These are phyloP conservation scores for Prototheca wickerhamii DNA, from an alignment of 163 green algal species.

Conservation along the genomic window DNA sequence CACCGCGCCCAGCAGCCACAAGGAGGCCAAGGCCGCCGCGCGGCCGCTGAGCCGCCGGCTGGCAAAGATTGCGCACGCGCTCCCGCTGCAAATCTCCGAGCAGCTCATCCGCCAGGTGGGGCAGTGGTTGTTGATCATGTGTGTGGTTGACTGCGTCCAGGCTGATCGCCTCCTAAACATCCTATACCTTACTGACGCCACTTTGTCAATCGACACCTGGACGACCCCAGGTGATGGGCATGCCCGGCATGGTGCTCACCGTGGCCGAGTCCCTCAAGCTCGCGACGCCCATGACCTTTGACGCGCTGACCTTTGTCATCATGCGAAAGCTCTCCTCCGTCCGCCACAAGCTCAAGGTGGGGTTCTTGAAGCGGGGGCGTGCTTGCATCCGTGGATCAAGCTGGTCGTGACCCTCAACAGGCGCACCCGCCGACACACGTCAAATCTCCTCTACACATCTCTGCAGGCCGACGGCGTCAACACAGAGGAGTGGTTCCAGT, in stretches of 20 bases:
- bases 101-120: conserved; percentile 55
- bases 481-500: conserved; percentile 71
- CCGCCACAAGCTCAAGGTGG: conserved; percentile 20
- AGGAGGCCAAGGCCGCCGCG: conserved; percentile 43
- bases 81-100: conserved; percentile 54
- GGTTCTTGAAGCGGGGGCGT: background rate
- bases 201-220: background rate
- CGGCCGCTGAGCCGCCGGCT: conserved; percentile 53
- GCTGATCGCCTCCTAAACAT: background rate
- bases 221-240: conserved; percentile 32
- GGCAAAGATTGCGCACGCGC: conserved; percentile 58
- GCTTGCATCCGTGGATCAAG: background rate
- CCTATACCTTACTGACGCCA: background rate
- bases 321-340: conserved; percentile 24
- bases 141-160: background rate
- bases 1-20: conserved; percentile 34
- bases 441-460: background rate
- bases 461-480: conserved; percentile 78
- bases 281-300: conserved; percentile 54
- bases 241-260: conserved; percentile 60
- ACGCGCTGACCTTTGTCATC: conserved; percentile 66
- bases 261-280: conserved; percentile 66
- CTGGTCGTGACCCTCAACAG: background rate
- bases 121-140: background rate
- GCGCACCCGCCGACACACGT: background rate